Conservation (phyloP, 306 rosid species). For the Arachis stenosperma region DNA sequence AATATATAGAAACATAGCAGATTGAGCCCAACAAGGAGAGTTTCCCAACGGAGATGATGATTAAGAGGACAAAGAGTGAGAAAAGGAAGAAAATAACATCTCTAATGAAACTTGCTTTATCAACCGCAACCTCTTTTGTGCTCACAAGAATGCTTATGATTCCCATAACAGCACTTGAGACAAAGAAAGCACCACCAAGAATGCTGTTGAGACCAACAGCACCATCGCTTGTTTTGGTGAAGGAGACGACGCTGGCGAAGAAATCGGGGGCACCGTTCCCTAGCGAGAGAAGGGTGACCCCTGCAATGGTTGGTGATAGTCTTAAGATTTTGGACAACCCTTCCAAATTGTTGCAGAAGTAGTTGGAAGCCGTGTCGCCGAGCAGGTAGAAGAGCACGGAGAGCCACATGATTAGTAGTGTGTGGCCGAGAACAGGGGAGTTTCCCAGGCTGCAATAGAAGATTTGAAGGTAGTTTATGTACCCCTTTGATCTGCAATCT, state of each 20-base stretch:
- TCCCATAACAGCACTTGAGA: conserved; percentile 69
- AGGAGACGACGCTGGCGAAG: conserved; percentile 68
- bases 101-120: conserved; percentile 60
- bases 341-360: conserved; percentile 74
- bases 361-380: conserved; percentile 83
- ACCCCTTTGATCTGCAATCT: conserved; percentile 65
- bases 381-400: conserved; percentile 71
- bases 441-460: conserved; percentile 64
- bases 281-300: conserved; percentile 82
- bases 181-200: conserved; percentile 78
- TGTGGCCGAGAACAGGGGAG: conserved; percentile 50
- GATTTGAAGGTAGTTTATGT: conserved; percentile 69
- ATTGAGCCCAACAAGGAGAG: conserved; percentile 66
- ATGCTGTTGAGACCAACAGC: conserved; percentile 73
- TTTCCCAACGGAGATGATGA: conserved; percentile 57
- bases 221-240: conserved; percentile 59
- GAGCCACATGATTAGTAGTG: conserved; percentile 62
- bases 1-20: conserved; percentile 59
- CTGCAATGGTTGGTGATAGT: conserved; percentile 87
- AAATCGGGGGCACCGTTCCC: conserved; percentile 96
- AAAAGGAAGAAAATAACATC: conserved; percentile 67
- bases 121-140: conserved; percentile 43
- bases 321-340: conserved; percentile 62
- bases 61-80: conserved; percentile 50
- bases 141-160: conserved; percentile 58